Base-by-base conservation (phyloP, 352 stramenopile species). In the Hyaloperonospora brassicae region DNA sequence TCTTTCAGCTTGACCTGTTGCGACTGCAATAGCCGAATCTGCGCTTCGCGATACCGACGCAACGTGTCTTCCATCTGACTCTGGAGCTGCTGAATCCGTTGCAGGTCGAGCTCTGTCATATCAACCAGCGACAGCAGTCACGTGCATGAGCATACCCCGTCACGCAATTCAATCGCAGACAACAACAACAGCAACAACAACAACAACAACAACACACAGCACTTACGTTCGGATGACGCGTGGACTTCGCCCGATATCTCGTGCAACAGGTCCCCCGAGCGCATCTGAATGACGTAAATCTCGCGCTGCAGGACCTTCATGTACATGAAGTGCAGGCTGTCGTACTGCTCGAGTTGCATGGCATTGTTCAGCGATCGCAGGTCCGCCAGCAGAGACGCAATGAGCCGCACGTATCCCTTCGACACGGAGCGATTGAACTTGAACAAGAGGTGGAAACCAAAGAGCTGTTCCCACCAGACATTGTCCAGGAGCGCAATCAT, bases 391-490 rank as follows among this genome's bases (percentile, higher is more conserved):
- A 89, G 58, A 47, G 76, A 89, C 1, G 67, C 77, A 2, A 87
- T 68, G 30, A 89, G 69, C 12, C 63, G 56, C 11, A 89, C 68
- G 34, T 88, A 89, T 42, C 76, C 72, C 57, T 89, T 87, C 5
- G 66, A 64, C 42, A 89, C 67, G 13, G 77, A 86, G 1, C 72
- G 72, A 25, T 88, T 87, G 63, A 87, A 89, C 50, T 79, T 79
- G 47, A 89, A 80, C 22, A 68, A 47, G 17, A 70, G 45, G 52
- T 88, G 71, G 35, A 89, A 80, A 8, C 81, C 78, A 41, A 86
- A 74, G 41, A 85, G 66, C 57, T 92, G 82, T 52, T 92, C 81
- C 79, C 79, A 92, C 81, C 81, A 92, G 25, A 85, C 81, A 39
- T 89, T 70, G 0, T 86, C 75, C 11, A 92, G 38, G 0, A 92